A percentile compares a stretch with the other conserved stretches of the same genome.
Conservation (phyloP, 176 grass and related monocot genomes). For the Oryza glumipatula region DNA sequence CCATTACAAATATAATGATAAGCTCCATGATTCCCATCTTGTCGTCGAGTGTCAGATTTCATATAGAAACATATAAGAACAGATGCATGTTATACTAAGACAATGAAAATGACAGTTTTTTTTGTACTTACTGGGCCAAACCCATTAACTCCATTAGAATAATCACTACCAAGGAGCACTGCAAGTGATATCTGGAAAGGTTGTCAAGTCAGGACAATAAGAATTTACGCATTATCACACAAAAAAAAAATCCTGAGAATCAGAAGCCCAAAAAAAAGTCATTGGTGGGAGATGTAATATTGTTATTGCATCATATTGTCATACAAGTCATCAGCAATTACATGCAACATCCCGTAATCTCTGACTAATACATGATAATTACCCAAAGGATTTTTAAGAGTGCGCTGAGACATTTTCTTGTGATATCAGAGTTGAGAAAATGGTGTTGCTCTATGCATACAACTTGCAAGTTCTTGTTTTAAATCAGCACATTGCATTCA, state of each 20-base stretch:
- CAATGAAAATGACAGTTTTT: background rate
- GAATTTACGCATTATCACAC: conserved; percentile 23
- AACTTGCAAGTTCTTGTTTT: no score
- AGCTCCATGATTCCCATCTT: background rate
- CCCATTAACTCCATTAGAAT: conserved; percentile 79
- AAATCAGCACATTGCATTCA: no score
- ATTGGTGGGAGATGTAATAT: background rate
- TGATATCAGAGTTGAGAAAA: no score
- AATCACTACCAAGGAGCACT: conserved; percentile 92
- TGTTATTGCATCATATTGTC: background rate
- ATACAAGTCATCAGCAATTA: background rate
- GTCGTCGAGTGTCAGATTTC: background rate
- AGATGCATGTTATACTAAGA: conserved; percentile 13
- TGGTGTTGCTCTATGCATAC: no score
- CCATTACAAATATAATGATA: conserved; percentile 24
- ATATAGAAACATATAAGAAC: conserved; percentile 31
- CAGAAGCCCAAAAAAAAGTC: background rate
- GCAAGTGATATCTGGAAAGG: conserved; percentile 86
- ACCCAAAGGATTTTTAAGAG: background rate
- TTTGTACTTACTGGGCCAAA: conserved; percentile 78
- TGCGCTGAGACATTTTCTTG: no score
- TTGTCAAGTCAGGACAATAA: background rate
- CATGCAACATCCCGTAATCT: conserved; percentile 13
- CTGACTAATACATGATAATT: conserved; percentile 22
- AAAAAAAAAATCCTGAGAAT: background rate